Conservation (phyloP, 169 alveolate genomes). For the Eimeria falciformis region DNA sequence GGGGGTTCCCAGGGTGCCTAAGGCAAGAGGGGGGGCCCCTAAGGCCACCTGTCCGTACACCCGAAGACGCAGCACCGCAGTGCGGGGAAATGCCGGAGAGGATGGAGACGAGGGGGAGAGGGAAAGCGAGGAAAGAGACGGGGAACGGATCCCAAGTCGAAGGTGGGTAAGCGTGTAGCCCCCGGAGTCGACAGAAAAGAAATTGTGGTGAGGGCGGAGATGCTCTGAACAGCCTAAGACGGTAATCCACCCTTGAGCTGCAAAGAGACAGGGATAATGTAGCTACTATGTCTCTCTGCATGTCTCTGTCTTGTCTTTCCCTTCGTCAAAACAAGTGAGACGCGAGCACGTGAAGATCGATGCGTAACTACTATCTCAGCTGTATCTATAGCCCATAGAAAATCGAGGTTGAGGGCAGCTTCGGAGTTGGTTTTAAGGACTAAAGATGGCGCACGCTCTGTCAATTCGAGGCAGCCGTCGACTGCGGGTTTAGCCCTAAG, state of each 20-base stretch:
- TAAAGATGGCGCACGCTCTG: too few relatives aligned
- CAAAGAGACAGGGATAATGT: too few relatives aligned
- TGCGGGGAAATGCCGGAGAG: slow-evolving; percentile 14
- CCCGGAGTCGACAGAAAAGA: slow-evolving; percentile 28
- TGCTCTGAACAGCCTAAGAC: slow-evolving; percentile 33
- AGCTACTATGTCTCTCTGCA: too few relatives aligned
- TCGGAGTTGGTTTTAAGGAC: too few relatives aligned
- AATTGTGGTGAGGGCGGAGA: slow-evolving; percentile 25
- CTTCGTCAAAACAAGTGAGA: too few relatives aligned
- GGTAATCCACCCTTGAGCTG: slow-evolving; percentile 58
- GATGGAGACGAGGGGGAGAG: background rate
- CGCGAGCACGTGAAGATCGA: too few relatives aligned
- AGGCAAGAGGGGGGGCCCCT: slow-evolving; percentile 1
- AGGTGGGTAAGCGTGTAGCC: slow-evolving; percentile 26
- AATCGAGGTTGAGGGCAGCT: too few relatives aligned
- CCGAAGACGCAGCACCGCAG: slow-evolving; percentile 65
- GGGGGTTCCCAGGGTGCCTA: background rate
- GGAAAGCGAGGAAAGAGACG: background rate
- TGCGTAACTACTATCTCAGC: too few relatives aligned
- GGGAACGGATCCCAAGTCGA: slow-evolving; percentile 33
- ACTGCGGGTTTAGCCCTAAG: slow-evolving; percentile 55
- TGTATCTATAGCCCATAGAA: too few relatives aligned
- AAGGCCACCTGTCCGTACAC: slow-evolving; percentile 59
- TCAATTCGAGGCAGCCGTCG: slow-evolving; percentile 39
- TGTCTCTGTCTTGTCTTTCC: too few relatives aligned